These are phyloP conservation scores for Anaeramoeba flamelloides DNA, from an alignment of 78 protist genomes.

Conservation along the genomic window DNA sequence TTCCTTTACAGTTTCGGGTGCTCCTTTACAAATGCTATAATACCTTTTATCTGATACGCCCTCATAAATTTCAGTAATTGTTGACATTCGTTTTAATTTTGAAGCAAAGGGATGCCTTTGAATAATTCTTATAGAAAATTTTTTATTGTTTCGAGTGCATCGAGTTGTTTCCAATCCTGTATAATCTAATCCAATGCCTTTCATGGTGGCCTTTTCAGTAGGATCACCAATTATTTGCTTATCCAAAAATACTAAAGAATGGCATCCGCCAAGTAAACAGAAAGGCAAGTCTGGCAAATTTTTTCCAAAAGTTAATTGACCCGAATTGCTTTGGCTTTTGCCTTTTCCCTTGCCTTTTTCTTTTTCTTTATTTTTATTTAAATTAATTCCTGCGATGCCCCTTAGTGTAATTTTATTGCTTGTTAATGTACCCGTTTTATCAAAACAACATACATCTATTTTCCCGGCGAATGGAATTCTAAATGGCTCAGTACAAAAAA, in stretches of 20 bases:
- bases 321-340: background rate
- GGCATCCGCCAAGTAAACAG: background rate
- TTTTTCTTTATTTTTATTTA: too few relatives aligned
- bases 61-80: slow-evolving; percentile 22
- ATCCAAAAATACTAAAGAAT: background rate
- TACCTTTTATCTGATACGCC: background rate
- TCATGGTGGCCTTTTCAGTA: background rate
- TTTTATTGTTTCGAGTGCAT: too few relatives aligned
- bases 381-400: too few relatives aligned
- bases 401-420: background rate
- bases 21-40: background rate
- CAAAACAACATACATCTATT: background rate
- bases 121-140: slow-evolving; percentile 21
- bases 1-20: background rate
- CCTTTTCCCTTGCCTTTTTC: too few relatives aligned
- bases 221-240: background rate
- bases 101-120: slow-evolving; percentile 63
- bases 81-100: slow-evolving; percentile 67
- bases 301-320: background rate
- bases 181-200: background rate
- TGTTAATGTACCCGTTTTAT: background rate
- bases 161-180: background rate
- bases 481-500: background rate
- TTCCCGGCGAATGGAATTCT: background rate
- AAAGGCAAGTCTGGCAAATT: background rate